These are phyloP conservation scores for Epipyxis sp. DNA, from an alignment of 108 stramenopile genomes.

Conservation along the genomic window DNA sequence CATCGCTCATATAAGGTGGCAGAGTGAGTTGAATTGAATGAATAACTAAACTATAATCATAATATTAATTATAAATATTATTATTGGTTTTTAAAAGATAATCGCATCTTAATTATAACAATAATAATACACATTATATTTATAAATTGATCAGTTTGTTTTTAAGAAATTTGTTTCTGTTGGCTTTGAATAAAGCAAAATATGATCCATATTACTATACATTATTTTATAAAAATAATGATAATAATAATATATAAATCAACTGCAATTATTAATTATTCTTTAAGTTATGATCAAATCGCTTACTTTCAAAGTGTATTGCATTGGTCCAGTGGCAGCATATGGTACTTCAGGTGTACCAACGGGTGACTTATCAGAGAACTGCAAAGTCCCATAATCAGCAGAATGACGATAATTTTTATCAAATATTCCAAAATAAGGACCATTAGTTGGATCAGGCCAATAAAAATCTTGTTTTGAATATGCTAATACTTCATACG, in stretches of 20 bases:
- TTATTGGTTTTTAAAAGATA: too few species aligned
- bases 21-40: constrained; percentile 39
- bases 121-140: too few species aligned
- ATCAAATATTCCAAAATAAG: constrained; percentile 59
- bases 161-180: too few species aligned
- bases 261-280: too few species aligned
- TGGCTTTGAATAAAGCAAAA: background rate
- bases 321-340: constrained; percentile 66
- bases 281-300: too few species aligned
- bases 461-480: constrained; percentile 46
- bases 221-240: too few species aligned
- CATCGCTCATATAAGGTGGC: constrained; percentile 64
- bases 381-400: background rate
- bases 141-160: too few species aligned
- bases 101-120: too few species aligned
- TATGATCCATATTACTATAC: too few species aligned
- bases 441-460: constrained; percentile 34
- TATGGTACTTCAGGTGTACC: constrained; percentile 64
- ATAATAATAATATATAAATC: too few species aligned
- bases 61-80: too few species aligned
- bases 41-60: constrained; percentile 36
- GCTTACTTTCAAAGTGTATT: too few species aligned
- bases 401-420: constrained; percentile 35
- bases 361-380: background rate
- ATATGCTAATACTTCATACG: constrained; percentile 47